Evolutionary conservation across 192 early-diverging fungal species (phyloP).

Genomic region (Radiomyces spectabilis): DNA sequence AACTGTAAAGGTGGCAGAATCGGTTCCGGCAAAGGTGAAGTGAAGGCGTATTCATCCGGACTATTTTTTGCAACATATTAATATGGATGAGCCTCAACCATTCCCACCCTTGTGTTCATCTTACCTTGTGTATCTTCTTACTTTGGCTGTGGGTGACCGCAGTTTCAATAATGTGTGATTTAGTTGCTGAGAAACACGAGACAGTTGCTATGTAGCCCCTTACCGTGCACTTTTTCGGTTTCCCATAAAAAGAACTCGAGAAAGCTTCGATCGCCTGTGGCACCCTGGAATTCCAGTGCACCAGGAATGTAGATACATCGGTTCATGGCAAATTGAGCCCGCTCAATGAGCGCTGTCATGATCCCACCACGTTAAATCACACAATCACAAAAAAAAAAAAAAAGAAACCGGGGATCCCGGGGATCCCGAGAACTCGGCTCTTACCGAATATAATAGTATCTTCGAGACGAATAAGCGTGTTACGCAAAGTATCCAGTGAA

Average conservation of each 20-base stretch:
- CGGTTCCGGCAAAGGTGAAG: conserved; percentile 68
- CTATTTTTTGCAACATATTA: conserved; percentile 22
- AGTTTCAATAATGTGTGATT: too few relatives aligned
- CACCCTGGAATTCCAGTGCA: conserved; percentile 55
- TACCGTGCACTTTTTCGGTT: conserved; percentile 88
- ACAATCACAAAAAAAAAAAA: background rate
- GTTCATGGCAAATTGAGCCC: conserved; percentile 88
- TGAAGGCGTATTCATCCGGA: conserved; percentile 97
- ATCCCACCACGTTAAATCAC: background rate
- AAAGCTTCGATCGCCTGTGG: conserved; percentile 63
- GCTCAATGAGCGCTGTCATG: conserved; percentile 79
- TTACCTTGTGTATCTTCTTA: conserved; percentile 67
- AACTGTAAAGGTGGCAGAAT: conserved; percentile 80
- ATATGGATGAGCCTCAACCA: background rate
- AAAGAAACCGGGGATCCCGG: background rate
- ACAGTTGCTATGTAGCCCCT: background rate
- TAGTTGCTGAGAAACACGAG: conserved; percentile 1
- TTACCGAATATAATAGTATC: conserved; percentile 91
- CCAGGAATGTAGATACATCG: conserved; percentile 65
- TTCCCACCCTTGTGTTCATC: background rate
- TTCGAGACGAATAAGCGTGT: conserved; percentile 86
- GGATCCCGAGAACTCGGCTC: too few relatives aligned
- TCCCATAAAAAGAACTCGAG: conserved; percentile 88
- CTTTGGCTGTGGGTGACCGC: conserved; percentile 50
- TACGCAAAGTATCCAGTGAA: conserved; percentile 46